Conservation (phyloP, 1,284 basidiomycete species). For the Tylopilus orsonianus region DNA sequence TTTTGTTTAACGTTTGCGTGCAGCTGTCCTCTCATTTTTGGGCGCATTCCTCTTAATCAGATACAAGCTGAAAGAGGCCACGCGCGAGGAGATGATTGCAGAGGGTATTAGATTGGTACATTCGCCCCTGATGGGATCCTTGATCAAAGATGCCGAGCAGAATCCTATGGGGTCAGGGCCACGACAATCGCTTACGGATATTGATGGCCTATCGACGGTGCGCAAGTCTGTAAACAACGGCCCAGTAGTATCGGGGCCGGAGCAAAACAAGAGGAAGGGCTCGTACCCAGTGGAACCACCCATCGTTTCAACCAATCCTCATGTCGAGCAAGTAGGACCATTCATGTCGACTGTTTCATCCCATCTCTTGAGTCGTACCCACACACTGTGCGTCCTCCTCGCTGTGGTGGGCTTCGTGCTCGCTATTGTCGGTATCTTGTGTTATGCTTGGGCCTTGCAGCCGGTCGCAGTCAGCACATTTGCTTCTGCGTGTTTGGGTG, state of each 20-base stretch:
- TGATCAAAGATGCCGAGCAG: slow-evolving; percentile 18
- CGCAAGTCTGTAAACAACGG: neutral
- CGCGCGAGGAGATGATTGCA: slow-evolving; percentile 38
- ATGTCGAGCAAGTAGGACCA: slow-evolving; percentile 45
- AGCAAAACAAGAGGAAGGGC: neutral
- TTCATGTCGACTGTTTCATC: slow-evolving; percentile 36
- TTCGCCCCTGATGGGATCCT: slow-evolving; percentile 18
- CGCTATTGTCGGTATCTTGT: slow-evolving; percentile 48
- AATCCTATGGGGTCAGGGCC: neutral
- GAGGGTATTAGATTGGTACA: slow-evolving; percentile 25
- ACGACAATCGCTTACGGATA: slow-evolving; percentile 1
- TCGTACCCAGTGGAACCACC: slow-evolving; percentile 17
- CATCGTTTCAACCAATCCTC: slow-evolving; percentile 44
- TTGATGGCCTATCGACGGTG: neutral
- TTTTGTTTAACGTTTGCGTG: neutral
- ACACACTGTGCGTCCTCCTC: slow-evolving; percentile 48
- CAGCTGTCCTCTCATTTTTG: slow-evolving; percentile 57
- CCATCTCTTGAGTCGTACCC: slow-evolving; percentile 48
- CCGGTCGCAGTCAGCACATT: slow-evolving; percentile 44
- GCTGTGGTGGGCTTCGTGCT: slow-evolving; percentile 53
- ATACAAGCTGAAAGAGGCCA: slow-evolving; percentile 54
- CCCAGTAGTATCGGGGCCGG: neutral
- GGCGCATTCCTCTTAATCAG: slow-evolving; percentile 56
- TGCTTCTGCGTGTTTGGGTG: slow-evolving; percentile 40
- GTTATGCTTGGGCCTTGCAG: slow-evolving; percentile 50